Conservation (phyloP, 805 yeast species). For the Zygosaccharomyces rouxii region DNA sequence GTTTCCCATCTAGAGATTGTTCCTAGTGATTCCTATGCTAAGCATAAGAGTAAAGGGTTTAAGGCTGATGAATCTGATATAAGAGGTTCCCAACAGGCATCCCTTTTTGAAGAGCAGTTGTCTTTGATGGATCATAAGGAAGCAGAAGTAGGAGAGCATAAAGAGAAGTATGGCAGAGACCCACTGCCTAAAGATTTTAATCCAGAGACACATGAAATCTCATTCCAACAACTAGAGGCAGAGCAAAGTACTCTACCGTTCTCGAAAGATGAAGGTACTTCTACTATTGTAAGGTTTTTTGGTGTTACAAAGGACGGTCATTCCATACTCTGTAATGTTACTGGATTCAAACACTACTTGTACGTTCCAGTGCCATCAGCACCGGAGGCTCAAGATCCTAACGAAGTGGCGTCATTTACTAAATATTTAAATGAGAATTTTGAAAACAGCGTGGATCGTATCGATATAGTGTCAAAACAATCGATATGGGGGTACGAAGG, state of each 20-base stretch:
- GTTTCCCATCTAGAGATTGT: slow-evolving; percentile 34
- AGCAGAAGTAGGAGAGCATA: slow-evolving; percentile 24
- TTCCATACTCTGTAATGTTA: slow-evolving; percentile 84
- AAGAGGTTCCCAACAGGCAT: slow-evolving; percentile 21
- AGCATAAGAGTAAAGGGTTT: slow-evolving; percentile 32
- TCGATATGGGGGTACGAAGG: slow-evolving; percentile 93
- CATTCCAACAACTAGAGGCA: slow-evolving; percentile 91
- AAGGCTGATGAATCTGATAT: slow-evolving; percentile 27
- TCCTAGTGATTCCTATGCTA: slow-evolving; percentile 30
- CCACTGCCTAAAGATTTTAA: slow-evolving; percentile 47
- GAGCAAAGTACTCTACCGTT: slow-evolving; percentile 64
- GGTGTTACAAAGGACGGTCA: slow-evolving; percentile 89
- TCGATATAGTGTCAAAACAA: slow-evolving; percentile 69
- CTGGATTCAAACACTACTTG: slow-evolving; percentile 84
- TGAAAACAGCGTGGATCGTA: slow-evolving; percentile 55
- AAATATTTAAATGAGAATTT: slow-evolving; percentile 42
- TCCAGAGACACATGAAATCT: slow-evolving; percentile 47
- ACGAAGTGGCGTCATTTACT: slow-evolving; percentile 40
- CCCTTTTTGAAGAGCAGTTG: slow-evolving; percentile 32
- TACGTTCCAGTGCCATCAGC: slow-evolving; percentile 84
- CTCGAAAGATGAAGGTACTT: slow-evolving; percentile 30
- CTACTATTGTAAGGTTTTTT: slow-evolving; percentile 72
- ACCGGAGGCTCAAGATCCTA: slow-evolving; percentile 38
- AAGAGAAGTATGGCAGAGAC: slow-evolving; percentile 52
- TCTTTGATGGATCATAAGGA: slow-evolving; percentile 32